A percentile compares a stretch with the other conserved stretches of the same genome.
Conservation (phyloP, 768 basidiomycete genomes). For the Lentinula boryana region DNA sequence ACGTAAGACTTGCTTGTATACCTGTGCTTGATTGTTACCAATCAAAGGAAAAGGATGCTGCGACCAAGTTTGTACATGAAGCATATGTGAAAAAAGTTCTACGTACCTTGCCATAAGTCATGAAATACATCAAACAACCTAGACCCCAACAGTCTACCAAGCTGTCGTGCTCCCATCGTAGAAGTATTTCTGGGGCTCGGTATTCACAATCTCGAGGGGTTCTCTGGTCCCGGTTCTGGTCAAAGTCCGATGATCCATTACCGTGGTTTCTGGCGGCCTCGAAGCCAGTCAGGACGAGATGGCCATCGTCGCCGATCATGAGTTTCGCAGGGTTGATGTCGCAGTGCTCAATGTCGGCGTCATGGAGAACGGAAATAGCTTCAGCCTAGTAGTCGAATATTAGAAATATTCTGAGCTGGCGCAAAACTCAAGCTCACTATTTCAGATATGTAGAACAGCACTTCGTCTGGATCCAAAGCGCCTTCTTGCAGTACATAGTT, state of each 20-base stretch:
- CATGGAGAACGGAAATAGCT: slow-evolving; percentile 39
- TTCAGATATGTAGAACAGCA: slow-evolving; percentile 41
- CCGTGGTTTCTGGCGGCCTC: slow-evolving; percentile 25
- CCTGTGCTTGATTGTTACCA: not conserved
- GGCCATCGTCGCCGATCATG: slow-evolving; percentile 37
- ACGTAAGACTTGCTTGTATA: slow-evolving; percentile 3
- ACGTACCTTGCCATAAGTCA: slow-evolving; percentile 42
- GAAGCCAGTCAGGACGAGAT: slow-evolving; percentile 40
- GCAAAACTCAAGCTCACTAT: slow-evolving; percentile 29
- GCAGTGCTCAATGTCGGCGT: slow-evolving; percentile 40
- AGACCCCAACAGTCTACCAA: slow-evolving; percentile 58
- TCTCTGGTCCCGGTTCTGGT: slow-evolving; percentile 2
- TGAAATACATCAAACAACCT: slow-evolving; percentile 44
- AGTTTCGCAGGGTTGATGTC: slow-evolving; percentile 39
- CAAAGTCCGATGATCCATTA: slow-evolving; percentile 9
- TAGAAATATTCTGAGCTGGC: not conserved
- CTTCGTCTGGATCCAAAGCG: slow-evolving; percentile 26
- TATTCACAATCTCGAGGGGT: slow-evolving; percentile 19
- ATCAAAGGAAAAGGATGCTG: slow-evolving; percentile 35
- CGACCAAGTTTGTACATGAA: not conserved
- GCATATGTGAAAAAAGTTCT: not conserved
- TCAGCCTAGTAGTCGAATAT: slow-evolving; percentile 22
- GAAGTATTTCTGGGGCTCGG: slow-evolving; percentile 46
- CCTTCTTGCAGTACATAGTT: slow-evolving; percentile 26
- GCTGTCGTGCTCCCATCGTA: slow-evolving; percentile 49